Evolutionary conservation across 768 basidiomycete genomes (phyloP), one percentile per base, ranked within the genome.

Genomic region (Hericium erinaceus): DNA sequence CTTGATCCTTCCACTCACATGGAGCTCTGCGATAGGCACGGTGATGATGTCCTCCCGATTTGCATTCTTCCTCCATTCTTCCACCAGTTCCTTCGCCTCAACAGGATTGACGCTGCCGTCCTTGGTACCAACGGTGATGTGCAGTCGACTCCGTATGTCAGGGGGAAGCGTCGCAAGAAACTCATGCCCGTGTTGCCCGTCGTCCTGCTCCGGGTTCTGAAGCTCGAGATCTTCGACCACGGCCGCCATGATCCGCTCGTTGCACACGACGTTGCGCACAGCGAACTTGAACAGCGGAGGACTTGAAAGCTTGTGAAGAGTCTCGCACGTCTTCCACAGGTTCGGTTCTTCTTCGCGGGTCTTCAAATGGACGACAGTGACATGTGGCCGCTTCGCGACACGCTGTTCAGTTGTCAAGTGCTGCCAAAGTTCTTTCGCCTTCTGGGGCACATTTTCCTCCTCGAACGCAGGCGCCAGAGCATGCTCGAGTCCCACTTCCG

Each of bases 81-180:
- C 72, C 8, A 94, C 85, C 52, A 98, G 64, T 0, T 55, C 72
- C 69, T 74, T 85, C 15, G 84, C 91, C 71, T 95, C 92, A 22
- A 88, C 79, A 2, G 91, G 76, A 0, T 65, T 58, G 2, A 94
- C 74, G 8, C 72, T 71, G 11, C 68, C 67, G 44, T 76, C 66
- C 52, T 66, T 64, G 15, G 91, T 95, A 8, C 91, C 97, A 5
- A 98, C 84, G 0, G 97, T 98, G 56, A 98, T 80, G 67, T 98
- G 97, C 64, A 95, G 69, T 57, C 80, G 59, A 6, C 71, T 64
- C 56, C 73, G 73, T 11, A 87, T 62, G 12, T 78, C 75, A 5
- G 73, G 67, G 0, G 79, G 73, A 15, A 92, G 64, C 39, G 61
- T 55, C 13, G 71, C 68, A 7, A 85, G 58, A 52, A 91, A 84